phyloP scores from a whole-genome alignment of 164 flowering plant genomes.

The Berberis vulgaris region DNA sequence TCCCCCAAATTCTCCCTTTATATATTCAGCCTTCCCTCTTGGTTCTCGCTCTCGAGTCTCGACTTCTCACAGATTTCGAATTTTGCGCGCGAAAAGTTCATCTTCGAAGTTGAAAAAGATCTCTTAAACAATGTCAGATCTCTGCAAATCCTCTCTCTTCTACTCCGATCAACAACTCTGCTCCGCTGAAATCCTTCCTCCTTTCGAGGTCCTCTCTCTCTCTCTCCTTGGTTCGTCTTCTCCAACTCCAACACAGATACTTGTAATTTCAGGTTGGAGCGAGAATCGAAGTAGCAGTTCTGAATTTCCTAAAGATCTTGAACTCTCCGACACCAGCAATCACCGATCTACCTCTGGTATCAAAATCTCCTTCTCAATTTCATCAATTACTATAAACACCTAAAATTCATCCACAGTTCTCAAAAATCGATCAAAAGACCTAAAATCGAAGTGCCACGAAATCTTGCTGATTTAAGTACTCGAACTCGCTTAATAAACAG shows the following conservation, averaged over 20 bases:
- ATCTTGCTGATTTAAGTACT: too few relatives aligned
- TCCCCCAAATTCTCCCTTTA: too few relatives aligned
- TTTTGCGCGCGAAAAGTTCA: too few relatives aligned
- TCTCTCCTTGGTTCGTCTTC: not conserved
- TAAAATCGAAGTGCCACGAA: too few relatives aligned
- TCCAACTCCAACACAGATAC: not conserved
- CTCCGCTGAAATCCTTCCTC: conserved; percentile 68
- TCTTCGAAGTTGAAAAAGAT: too few relatives aligned
- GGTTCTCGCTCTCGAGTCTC: too few relatives aligned
- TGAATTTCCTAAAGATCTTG: conserved; percentile 62
- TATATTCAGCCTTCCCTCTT: too few relatives aligned
- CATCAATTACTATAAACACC: too few relatives aligned
- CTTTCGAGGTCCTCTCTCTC: conserved; percentile 36
- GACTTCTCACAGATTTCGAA: too few relatives aligned
- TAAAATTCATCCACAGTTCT: too few relatives aligned
- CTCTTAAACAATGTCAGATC: conserved; percentile 21
- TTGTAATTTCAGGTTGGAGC: conserved; percentile 56
- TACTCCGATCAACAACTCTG: conserved; percentile 72
- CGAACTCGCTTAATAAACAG: conserved; percentile 22
- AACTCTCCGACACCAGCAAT: conserved; percentile 59
- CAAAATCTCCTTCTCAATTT: too few relatives aligned
- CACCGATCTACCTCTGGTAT: conserved; percentile 69
- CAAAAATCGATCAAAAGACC: too few relatives aligned
- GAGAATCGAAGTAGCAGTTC: conserved; percentile 77
- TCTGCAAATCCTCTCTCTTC: conserved; percentile 44